Evolutionary conservation across 139 green algal genomes (phyloP).

Genomic region (Nannochloris sp.): DNA sequence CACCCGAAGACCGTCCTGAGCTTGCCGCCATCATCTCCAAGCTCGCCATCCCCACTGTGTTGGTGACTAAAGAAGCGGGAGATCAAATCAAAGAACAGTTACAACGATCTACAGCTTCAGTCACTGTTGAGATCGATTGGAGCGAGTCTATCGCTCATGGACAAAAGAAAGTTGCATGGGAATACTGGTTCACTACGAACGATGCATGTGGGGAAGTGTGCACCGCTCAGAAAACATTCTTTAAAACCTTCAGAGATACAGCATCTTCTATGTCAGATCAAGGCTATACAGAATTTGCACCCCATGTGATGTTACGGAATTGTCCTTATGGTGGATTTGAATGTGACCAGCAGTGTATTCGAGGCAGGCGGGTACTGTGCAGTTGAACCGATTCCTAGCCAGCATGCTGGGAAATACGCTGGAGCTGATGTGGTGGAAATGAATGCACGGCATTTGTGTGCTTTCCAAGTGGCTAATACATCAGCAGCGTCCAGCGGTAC

Average conservation of each 20-base stretch:
- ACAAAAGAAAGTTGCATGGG: slow-evolving; percentile 58
- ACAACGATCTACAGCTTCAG: slow-evolving; percentile 4
- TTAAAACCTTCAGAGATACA: slow-evolving; percentile 33
- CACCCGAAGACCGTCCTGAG: slow-evolving; percentile 40
- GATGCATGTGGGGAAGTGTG: slow-evolving; percentile 55
- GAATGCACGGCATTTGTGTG: slow-evolving; percentile 65
- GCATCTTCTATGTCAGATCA: slow-evolving; percentile 39
- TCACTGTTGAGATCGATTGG: slow-evolving; percentile 62
- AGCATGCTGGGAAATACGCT: neutral
- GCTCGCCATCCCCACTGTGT: slow-evolving; percentile 59
- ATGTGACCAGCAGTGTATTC: slow-evolving; percentile 23
- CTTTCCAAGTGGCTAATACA: slow-evolving; percentile 35
- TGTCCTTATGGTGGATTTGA: slow-evolving; percentile 24
- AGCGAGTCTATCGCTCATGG: slow-evolving; percentile 52
- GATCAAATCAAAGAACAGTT: slow-evolving; percentile 36
- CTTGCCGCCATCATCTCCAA: slow-evolving; percentile 33
- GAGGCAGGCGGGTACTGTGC: slow-evolving; percentile 40
- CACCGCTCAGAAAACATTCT: slow-evolving; percentile 44
- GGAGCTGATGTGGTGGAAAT: slow-evolving; percentile 49
- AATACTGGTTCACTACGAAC: slow-evolving; percentile 63
- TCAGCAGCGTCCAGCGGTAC: slow-evolving; percentile 7
- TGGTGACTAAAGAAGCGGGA: slow-evolving; percentile 39
- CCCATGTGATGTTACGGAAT: slow-evolving; percentile 57
- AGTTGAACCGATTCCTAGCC: slow-evolving; percentile 9
- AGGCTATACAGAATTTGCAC: slow-evolving; percentile 34